Evolutionary conservation across 805 yeast species (phyloP).

Genomic region (Candida nanaspora): DNA sequence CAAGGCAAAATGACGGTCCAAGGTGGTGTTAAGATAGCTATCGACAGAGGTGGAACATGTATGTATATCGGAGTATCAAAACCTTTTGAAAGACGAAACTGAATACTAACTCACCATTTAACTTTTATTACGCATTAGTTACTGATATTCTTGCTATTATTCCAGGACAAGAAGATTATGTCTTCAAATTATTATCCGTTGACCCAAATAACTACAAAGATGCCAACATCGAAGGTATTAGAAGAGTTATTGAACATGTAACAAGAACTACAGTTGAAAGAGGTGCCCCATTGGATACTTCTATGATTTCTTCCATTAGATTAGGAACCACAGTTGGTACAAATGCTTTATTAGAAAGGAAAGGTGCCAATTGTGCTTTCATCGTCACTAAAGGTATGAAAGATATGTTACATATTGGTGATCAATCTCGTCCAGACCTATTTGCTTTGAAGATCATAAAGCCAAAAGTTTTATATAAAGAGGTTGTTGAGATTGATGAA

Average conservation of each 20-base stretch:
- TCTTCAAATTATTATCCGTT: slow-evolving; percentile 34
- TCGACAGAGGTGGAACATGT: slow-evolving; percentile 9
- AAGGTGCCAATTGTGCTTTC: slow-evolving; percentile 35
- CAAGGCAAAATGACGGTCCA: too few species aligned
- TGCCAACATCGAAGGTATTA: slow-evolving; percentile 40
- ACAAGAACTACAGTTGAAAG: slow-evolving; percentile 21
- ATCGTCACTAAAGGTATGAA: slow-evolving; percentile 38
- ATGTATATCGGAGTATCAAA: not conserved
- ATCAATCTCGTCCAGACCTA: slow-evolving; percentile 38
- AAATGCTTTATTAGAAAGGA: slow-evolving; percentile 38
- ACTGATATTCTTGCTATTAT: slow-evolving; percentile 37
- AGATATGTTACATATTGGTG: slow-evolving; percentile 37
- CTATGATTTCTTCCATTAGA: slow-evolving; percentile 27
- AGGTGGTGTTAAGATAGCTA: slow-evolving; percentile 5
- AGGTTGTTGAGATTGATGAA: slow-evolving; percentile 37
- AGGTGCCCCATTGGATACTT: slow-evolving; percentile 18
- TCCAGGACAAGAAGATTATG: slow-evolving; percentile 29
- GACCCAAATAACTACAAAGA: slow-evolving; percentile 34
- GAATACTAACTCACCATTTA: not conserved
- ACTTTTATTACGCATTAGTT: slow-evolving; percentile 11
- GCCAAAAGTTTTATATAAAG: slow-evolving; percentile 31
- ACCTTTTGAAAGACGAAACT: not conserved
- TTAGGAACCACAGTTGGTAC: slow-evolving; percentile 42
- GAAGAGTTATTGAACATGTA: slow-evolving; percentile 29
- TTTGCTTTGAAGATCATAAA: slow-evolving; percentile 36